Base-by-base conservation (phyloP, 208 protist genomes). In the Leishmania amazonensis region DNA sequence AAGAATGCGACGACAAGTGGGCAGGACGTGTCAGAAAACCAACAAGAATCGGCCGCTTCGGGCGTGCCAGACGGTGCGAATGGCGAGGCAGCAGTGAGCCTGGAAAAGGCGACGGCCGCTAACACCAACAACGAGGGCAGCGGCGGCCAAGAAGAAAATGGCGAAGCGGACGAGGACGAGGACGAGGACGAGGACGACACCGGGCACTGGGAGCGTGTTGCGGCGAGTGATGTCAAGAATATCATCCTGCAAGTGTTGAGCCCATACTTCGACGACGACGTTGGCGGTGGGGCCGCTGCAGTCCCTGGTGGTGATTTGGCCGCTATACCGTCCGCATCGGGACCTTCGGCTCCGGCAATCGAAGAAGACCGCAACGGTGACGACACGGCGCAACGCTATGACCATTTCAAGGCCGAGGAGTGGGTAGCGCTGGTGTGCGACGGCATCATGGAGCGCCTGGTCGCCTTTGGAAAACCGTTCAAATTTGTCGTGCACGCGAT, bases 391-490 rank as follows among this genome's bases (percentile, higher is more conserved):
- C 92, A 94, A 81, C 88, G 89, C 47, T 97, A 97, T 77, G 93
- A 96, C 62, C 94, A 97, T 83, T 86, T 87, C 42, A 96, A 95
- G 79, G 78, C 88, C 0, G 80, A 91, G 28, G 85, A 81, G 53
- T 97, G 92, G 91, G 95, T 96, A 45, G 87, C 91, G 77, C 88
- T 93, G 40, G 96, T 97, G 70, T 96, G 92, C 84, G 94, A 97
- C 76, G 87, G 87, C 77, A 95, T 95, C 72, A 89, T 93, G 88
- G 91, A 97, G 86, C 88, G 90, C 5, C 78, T 96, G 40, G 79
- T 97, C n/a, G 87, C 83, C 2, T 83, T 97, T 57, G 85, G 88
- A 7, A 94, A 95, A 80, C 94, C 94, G 51, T 97, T 95, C 84
- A 97, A 97, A 89, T 97, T 89, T 85, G 91, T 97, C 15, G 88